Evolutionary conservation across 164 flowering plant genomes (phyloP).

Genomic region (Vitis rupestris): DNA sequence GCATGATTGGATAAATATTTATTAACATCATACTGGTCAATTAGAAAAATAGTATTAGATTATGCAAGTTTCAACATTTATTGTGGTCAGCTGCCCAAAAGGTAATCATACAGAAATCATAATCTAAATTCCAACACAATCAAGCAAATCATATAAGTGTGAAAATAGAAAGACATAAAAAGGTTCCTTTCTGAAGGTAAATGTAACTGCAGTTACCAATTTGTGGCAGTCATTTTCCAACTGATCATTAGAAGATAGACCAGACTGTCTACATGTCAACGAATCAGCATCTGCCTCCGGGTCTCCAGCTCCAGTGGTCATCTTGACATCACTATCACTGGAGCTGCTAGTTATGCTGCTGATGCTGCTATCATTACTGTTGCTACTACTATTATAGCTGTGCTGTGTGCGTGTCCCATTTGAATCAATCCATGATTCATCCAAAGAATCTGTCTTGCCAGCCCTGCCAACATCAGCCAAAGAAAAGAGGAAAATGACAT

Average conservation of each 20-base stretch:
- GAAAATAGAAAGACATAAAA: background rate
- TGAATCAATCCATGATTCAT: conserved; percentile 45
- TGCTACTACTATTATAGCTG: conserved; percentile 72
- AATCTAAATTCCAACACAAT: no score
- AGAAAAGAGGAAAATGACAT: conserved; percentile 6
- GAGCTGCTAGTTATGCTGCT: conserved; percentile 81
- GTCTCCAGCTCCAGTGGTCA: conserved; percentile 54
- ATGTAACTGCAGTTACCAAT: conserved; percentile 38
- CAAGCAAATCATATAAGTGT: no score
- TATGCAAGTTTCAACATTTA: no score
- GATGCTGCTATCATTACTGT: conserved; percentile 81
- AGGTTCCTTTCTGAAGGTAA: background rate
- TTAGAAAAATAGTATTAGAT: no score
- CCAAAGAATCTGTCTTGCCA: conserved; percentile 45
- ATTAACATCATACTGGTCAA: no score
- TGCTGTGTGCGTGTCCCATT: conserved; percentile 33
- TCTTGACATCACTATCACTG: conserved; percentile 75
- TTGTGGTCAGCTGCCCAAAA: no score
- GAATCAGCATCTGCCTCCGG: conserved; percentile 99
- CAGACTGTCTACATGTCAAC: conserved; percentile 69
- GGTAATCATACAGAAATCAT: no score
- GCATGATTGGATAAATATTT: no score
- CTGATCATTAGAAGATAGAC: conserved; percentile 66
- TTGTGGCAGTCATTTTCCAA: conserved; percentile 49
- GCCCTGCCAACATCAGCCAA: conserved; percentile 25